A percentile compares a stretch with the other conserved stretches of the same genome.
Evolutionary conservation across 2,329 filamentous ascomycete genomes (phyloP).

Genomic region (Talaromyces sp.): DNA sequence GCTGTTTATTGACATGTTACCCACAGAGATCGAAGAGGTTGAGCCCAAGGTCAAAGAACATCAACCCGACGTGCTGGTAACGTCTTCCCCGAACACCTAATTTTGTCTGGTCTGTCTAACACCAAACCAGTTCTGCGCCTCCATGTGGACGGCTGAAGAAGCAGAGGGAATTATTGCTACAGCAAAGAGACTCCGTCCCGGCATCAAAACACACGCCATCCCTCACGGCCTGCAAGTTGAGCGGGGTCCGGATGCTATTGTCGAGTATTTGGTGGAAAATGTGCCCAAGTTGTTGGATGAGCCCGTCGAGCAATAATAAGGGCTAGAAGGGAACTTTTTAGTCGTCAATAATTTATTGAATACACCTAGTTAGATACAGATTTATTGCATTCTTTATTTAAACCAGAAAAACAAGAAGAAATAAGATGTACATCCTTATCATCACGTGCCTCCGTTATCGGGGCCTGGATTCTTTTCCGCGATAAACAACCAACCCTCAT

Average conservation of each 20-base stretch:
- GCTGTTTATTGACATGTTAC: background rate
- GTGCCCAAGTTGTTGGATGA: slow-evolving; percentile 35
- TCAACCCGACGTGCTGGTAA: slow-evolving; percentile 53
- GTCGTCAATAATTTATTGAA: background rate
- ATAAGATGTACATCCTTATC: background rate
- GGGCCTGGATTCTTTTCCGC: background rate
- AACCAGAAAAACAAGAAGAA: background rate
- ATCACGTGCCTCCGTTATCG: background rate
- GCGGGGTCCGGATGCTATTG: slow-evolving; percentile 38
- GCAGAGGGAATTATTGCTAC: slow-evolving; percentile 34
- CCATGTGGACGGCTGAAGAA: slow-evolving; percentile 50
- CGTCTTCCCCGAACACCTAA: slow-evolving; percentile 13
- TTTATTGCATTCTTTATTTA: background rate
- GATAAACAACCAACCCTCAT: background rate
- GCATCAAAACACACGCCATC: slow-evolving; percentile 41
- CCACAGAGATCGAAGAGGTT: slow-evolving; percentile 50
- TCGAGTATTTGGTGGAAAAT: slow-evolving; percentile 38
- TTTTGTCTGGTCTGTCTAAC: background rate
- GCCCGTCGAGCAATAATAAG: slow-evolving; percentile 2
- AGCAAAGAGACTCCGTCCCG: slow-evolving; percentile 31
- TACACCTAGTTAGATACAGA: background rate
- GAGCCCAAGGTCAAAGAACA: slow-evolving; percentile 48
- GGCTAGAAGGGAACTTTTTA: background rate
- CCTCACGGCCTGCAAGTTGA: slow-evolving; percentile 40
- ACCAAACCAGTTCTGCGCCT: slow-evolving; percentile 54